These are phyloP conservation scores for Neonectria neomacrospora DNA, from an alignment of 2,329 filamentous ascomycete species.

Conservation along the genomic window DNA sequence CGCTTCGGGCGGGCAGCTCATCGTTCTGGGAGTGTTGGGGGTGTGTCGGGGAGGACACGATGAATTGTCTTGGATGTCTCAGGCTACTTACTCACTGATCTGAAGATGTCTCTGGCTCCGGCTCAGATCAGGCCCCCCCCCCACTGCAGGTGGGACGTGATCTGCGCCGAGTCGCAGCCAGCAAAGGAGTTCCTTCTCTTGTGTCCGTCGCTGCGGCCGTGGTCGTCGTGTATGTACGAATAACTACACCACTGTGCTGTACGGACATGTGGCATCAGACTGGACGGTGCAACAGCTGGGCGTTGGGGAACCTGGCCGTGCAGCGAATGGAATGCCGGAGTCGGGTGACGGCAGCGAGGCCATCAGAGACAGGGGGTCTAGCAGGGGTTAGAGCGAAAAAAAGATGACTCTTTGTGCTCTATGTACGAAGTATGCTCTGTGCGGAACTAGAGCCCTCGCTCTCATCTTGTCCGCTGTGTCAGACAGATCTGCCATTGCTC, in stretches of 20 bases:
- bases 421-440: slow-evolving; percentile 1
- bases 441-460: slow-evolving; percentile 36
- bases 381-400: slow-evolving; percentile 26
- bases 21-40: slow-evolving; percentile 19
- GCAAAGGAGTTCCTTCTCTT: slow-evolving; percentile 16
- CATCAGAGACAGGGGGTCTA: slow-evolving; percentile 36
- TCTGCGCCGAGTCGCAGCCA: slow-evolving; percentile 16
- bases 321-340: slow-evolving; percentile 28
- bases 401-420: slow-evolving; percentile 4
- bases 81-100: slow-evolving; percentile 22
- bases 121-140: slow-evolving; percentile 16
- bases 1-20: slow-evolving; percentile 12
- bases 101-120: slow-evolving; percentile 26
- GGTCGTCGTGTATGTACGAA: background rate
- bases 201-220: slow-evolving; percentile 6
- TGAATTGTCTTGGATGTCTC: slow-evolving; percentile 21
- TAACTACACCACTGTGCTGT: slow-evolving; percentile 9
- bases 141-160: slow-evolving; percentile 16
- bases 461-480: slow-evolving; percentile 23
- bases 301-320: slow-evolving; percentile 10
- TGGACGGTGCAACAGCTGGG: slow-evolving; percentile 16
- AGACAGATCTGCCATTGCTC: slow-evolving; percentile 21
- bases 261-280: slow-evolving; percentile 30
- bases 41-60: slow-evolving; percentile 2
- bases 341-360: slow-evolving; percentile 22